phyloP scores from a whole-genome alignment of 176 grass and related monocot genomes.

The Guadua angustifolia region DNA sequence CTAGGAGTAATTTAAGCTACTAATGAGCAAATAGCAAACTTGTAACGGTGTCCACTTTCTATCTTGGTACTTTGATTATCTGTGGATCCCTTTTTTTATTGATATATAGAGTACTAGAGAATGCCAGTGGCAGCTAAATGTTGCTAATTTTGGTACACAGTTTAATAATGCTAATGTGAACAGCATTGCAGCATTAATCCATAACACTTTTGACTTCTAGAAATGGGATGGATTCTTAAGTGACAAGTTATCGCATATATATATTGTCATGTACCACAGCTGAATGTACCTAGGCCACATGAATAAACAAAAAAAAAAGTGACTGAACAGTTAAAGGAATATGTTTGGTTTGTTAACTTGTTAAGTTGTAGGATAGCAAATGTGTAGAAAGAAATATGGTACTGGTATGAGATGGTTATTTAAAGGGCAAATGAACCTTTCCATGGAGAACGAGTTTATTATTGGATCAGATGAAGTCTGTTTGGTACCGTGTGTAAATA shows the following conservation, averaged over 20 bases:
- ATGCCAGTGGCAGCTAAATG: constrained; percentile 17
- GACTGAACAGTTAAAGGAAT: background rate
- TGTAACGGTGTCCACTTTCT: constrained; percentile 6
- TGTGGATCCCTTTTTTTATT: constrained; percentile 8
- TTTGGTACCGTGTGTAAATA: background rate
- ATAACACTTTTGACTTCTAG: constrained; percentile 4
- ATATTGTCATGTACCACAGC: background rate
- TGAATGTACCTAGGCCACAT: background rate
- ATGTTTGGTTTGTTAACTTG: background rate
- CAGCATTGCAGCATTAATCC: background rate
- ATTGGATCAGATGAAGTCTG: background rate
- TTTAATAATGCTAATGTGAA: constrained; percentile 8
- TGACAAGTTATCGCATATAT: background rate
- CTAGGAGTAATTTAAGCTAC: constrained; percentile 14
- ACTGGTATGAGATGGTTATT: background rate
- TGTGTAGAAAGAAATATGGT: background rate
- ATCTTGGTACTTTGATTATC: constrained; percentile 23
- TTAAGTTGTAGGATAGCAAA: constrained; percentile 4
- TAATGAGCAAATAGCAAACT: constrained; percentile 11
- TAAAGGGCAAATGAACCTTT: constrained; percentile 1
- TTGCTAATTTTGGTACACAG: constrained; percentile 1
- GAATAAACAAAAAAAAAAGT: background rate
- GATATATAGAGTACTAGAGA: constrained; percentile 6
- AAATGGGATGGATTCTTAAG: constrained; percentile 8
- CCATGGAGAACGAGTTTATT: background rate